Conservation (phyloP, 345 rosid species). For the Murraya paniculata region DNA sequence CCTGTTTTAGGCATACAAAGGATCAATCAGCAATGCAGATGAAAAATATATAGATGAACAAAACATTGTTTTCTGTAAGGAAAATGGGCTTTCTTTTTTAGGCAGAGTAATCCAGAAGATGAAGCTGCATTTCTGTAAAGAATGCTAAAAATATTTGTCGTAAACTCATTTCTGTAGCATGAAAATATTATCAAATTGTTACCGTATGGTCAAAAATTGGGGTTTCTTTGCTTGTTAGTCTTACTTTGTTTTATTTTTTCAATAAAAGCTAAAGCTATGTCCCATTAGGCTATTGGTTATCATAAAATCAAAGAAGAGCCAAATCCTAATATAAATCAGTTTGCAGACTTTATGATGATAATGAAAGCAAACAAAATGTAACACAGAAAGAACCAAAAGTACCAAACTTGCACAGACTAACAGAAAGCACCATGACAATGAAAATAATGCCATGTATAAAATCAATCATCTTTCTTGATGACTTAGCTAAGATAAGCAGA, state of each 20-base stretch:
- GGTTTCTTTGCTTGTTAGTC: not conserved
- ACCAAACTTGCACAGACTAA: not conserved
- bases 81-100: not conserved
- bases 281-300: not conserved
- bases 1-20: conserved; percentile 46
- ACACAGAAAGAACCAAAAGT: not conserved
- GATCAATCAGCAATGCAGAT: not conserved
- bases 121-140: not conserved
- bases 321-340: not conserved
- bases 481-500: not conserved
- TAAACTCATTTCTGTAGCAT: not conserved
- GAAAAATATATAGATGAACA: not conserved
- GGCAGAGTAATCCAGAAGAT: not conserved
- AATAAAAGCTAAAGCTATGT: not conserved
- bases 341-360: not conserved
- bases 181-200: not conserved
- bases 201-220: not conserved
- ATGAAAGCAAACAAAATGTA: not conserved
- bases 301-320: not conserved
- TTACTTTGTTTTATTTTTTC: not conserved
- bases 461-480: not conserved
- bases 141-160: not conserved
- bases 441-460: not conserved
- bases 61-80: not conserved
- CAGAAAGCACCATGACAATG: not conserved